Evolutionary conservation across 2,329 filamentous ascomycete species (phyloP).

Genomic region (Incumbomyces delicatus): DNA sequence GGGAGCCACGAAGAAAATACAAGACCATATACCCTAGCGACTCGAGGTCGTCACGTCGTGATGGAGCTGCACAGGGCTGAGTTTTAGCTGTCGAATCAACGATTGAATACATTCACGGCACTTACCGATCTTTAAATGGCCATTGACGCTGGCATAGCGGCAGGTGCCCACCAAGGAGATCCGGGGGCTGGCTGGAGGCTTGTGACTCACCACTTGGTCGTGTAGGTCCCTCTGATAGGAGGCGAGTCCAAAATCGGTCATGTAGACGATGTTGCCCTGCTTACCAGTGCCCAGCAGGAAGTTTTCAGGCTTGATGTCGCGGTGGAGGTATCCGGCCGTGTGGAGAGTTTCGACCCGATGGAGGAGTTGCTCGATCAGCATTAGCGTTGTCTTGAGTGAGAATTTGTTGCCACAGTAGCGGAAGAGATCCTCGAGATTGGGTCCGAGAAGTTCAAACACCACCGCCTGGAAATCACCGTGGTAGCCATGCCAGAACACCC

Average conservation of each 20-base stretch:
- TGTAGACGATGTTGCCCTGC: conserved; percentile 22
- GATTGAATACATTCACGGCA: conserved; percentile 10
- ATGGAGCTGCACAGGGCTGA: conserved; percentile 9
- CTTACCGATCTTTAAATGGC: conserved; percentile 16
- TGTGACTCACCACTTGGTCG: not conserved
- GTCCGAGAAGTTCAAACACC: conserved; percentile 20
- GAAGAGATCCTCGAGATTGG: conserved; percentile 25
- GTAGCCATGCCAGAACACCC: conserved; percentile 11
- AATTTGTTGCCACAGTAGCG: conserved; percentile 22
- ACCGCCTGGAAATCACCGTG: conserved; percentile 13
- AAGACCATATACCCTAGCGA: conserved; percentile 60
- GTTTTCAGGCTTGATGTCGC: conserved; percentile 25
- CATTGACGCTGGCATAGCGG: conserved; percentile 21
- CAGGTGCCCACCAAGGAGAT: conserved; percentile 16
- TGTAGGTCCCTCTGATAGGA: conserved; percentile 7
- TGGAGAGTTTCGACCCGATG: conserved; percentile 22
- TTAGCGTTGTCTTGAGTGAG: conserved; percentile 25
- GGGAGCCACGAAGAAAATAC: conserved; percentile 62
- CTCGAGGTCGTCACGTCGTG: conserved; percentile 14
- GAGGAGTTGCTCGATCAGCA: conserved; percentile 24
- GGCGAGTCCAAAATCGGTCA: conserved; percentile 24
- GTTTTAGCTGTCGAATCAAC: conserved; percentile 8
- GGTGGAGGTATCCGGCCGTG: conserved; percentile 19
- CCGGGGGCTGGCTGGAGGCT: not conserved
- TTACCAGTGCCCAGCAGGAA: conserved; percentile 22